Base-by-base conservation (phyloP, 768 basidiomycete genomes). In the Lactifluus subvellereus region DNA sequence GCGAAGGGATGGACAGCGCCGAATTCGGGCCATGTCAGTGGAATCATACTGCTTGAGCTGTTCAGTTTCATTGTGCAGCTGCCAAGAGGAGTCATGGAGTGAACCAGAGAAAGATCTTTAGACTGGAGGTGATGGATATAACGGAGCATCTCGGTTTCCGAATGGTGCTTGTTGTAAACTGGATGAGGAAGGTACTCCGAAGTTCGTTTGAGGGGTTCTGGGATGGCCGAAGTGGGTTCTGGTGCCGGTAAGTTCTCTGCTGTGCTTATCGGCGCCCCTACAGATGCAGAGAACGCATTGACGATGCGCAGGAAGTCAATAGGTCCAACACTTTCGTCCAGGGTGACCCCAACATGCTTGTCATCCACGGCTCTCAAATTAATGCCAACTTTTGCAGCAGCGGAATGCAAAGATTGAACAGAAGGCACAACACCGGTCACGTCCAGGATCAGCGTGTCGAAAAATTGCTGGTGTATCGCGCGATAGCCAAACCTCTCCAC, bases 21-120 rank as follows among this genome's bases (percentile, higher is more conserved):
- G 73, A 94, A 98, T 74, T 94, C 93, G 9, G 93, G 90, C 89
- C 91, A 94, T 2, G 94, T 96, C 38, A 99, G 77, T 3, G 96
- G 95, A 48, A 93, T 88, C 94, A 98, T 98, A 69, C 95, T 96
- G 50, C 92, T 94, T 3, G 95, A 97, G 72, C 93, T 94, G 78
- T 99, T 99, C 60, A 99, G 82, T 76, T 98, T 97, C 94, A 96
- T 97, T 6, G 94, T 96, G 75, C 94, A 95, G 73, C 92, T 94
- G 61, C 94, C 94, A 3, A 95, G 83, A 13, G 92, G 88, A 68
- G 97, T 98, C 93, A 98, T 98, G 50, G 92, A 85, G 73, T 99
- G 97, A 9, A 91, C 89, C 37, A 99, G 86, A 33, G 92, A 88
- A 61, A 98, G 83, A 72, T 99, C 97, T 77, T 98, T 98, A 42